These are phyloP conservation scores for Aspergillus funiculosus DNA, from an alignment of 495 filamentous ascomycete genomes.

Conservation along the genomic window DNA sequence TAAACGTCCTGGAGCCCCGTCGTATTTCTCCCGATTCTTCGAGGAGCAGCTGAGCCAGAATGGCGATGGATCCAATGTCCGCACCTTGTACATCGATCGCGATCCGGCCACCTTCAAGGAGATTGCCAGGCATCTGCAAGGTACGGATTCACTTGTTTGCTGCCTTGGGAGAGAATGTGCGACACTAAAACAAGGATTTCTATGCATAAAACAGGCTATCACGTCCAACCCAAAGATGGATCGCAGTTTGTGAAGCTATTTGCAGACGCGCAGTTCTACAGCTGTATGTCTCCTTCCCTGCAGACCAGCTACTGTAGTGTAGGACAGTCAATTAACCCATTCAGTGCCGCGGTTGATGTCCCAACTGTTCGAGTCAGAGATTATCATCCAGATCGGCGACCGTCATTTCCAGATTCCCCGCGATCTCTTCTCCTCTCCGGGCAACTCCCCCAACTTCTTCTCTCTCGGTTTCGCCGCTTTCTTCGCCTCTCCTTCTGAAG, in stretches of 20 bases:
- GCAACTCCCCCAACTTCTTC: constrained; percentile 94
- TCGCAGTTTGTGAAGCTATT: constrained; percentile 86
- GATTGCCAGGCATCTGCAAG: constrained; percentile 87
- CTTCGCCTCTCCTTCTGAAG: constrained; percentile 70
- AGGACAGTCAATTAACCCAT: constrained; percentile 13
- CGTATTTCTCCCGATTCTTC: constrained; percentile 96
- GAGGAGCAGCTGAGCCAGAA: constrained; percentile 68
- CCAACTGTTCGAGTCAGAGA: constrained; percentile 89
- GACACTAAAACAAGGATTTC: not conserved
- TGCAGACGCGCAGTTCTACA: constrained; percentile 95
- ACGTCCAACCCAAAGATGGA: constrained; percentile 75
- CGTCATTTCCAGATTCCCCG: constrained; percentile 83
- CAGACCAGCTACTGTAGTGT: no score
- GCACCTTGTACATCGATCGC: constrained; percentile 90
- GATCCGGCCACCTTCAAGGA: constrained; percentile 87
- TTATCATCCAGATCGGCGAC: constrained; percentile 84
- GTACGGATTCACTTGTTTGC: constrained; percentile 28
- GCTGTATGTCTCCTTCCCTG: constrained; percentile 43
- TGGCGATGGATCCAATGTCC: constrained; percentile 48
- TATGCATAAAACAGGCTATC: constrained; percentile 56
- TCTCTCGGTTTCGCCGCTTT: constrained; percentile 86
- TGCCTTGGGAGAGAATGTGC: no score
- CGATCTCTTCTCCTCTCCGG: constrained; percentile 76
- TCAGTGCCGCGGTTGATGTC: constrained; percentile 81
- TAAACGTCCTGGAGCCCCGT: constrained; percentile 74